Evolutionary conservation across 2,329 filamentous ascomycete species (phyloP).

Genomic region (Beauveria bassiana): DNA sequence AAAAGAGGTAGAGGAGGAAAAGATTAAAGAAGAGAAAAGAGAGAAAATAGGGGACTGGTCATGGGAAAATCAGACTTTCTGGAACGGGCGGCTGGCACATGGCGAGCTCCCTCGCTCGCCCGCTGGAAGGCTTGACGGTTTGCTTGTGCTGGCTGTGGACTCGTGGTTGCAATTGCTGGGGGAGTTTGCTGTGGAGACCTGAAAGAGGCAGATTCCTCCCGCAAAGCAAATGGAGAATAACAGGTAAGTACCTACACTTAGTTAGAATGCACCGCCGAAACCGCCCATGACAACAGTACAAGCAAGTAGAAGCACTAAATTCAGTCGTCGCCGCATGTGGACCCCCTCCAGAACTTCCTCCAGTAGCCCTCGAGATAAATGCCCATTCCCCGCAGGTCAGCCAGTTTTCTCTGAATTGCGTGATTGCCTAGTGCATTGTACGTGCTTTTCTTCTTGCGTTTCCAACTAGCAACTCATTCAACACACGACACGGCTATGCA

Average conservation of each 20-base stretch:
- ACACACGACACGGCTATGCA: background rate
- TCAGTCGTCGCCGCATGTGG: background rate
- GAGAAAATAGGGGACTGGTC: conserved; percentile 10
- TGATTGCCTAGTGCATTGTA: conserved; percentile 25
- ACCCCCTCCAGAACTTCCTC: background rate
- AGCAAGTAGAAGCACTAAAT: no score
- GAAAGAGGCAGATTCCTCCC: no score
- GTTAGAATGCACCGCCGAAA: no score
- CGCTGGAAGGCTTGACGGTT: background rate
- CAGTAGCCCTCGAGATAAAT: conserved; percentile 10
- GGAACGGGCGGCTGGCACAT: conserved; percentile 2
- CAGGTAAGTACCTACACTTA: no score
- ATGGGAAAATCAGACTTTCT: conserved; percentile 10
- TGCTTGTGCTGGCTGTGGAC: background rate
- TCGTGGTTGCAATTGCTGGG: background rate
- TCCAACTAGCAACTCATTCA: background rate
- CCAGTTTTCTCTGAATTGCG: conserved; percentile 24
- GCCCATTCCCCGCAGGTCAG: conserved; percentile 18
- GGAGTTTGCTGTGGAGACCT: background rate
- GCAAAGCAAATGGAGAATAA: no score
- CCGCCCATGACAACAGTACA: no score
- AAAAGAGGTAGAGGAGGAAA: background rate
- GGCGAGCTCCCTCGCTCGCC: no score
- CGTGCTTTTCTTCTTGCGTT: conserved; percentile 3
- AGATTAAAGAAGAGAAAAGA: conserved; percentile 1